Conservation (phyloP, 2,329 filamentous ascomycete species). For the Calonectria pseudoreteaudii region DNA sequence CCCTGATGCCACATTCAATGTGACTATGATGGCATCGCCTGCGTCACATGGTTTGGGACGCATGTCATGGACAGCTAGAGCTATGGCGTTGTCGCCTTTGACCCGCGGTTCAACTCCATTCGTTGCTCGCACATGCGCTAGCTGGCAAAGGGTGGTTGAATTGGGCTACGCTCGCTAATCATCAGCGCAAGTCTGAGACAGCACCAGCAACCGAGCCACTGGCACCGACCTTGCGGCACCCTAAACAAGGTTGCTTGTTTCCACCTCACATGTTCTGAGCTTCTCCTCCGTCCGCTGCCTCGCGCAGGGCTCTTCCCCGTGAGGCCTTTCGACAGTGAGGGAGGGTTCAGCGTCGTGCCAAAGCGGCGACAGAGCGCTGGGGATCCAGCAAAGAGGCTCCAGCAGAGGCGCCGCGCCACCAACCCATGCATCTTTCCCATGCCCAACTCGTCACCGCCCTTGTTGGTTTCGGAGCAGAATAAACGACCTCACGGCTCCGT, state of each 20-base stretch:
- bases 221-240: not conserved
- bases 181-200: not conserved
- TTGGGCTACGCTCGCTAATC: not conserved
- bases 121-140: not conserved
- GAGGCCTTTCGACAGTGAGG: not conserved
- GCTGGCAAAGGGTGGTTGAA: not conserved
- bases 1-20: not conserved
- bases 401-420: not conserved
- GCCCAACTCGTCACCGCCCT: conserved; percentile 5
- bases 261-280: not conserved
- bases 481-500: not conserved
- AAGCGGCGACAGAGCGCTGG: not conserved
- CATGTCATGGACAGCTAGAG: not conserved
- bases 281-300: not conserved
- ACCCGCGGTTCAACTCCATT: not conserved
- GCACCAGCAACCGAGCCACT: not conserved
- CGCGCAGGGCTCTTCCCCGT: not conserved
- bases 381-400: not conserved
- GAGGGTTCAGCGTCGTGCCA: not conserved
- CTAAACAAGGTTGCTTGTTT: not conserved
- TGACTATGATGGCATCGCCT: not conserved
- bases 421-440: not conserved
- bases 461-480: not conserved
- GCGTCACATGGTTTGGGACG: conserved; percentile 6
- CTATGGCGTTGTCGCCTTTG: not conserved